A percentile compares a stretch with the other conserved stretches of the same genome.
These are phyloP conservation scores for Firmiana major DNA, from an alignment of 345 rosid genomes.

Conservation along the genomic window DNA sequence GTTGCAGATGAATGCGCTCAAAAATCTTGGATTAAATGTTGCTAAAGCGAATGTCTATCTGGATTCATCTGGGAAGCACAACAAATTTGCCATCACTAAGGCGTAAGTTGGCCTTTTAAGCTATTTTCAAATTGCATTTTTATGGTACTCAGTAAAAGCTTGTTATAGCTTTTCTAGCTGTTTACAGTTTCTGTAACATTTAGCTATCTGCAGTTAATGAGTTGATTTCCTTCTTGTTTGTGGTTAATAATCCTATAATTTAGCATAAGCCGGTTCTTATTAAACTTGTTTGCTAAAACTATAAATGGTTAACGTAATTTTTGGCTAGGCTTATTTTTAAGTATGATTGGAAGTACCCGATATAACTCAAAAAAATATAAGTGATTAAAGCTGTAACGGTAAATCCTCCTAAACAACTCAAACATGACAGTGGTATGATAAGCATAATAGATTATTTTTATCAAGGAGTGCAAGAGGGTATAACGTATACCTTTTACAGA, in stretches of 20 bases:
- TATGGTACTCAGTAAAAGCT: neutral
- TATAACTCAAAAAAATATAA: neutral
- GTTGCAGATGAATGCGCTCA: slow-evolving; percentile 84
- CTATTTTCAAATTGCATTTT: neutral
- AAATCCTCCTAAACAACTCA: neutral
- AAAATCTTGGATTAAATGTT: slow-evolving; percentile 90
- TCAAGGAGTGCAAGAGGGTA: neutral
- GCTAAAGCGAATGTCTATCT: slow-evolving; percentile 84
- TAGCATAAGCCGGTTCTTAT: neutral
- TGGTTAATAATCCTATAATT: neutral
- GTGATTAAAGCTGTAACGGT: neutral
- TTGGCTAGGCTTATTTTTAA: neutral
- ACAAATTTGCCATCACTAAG: slow-evolving; percentile 76
- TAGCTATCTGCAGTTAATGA: slow-evolving; percentile 36
- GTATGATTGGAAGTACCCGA: neutral
- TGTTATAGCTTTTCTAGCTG: neutral
- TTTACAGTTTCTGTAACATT: neutral
- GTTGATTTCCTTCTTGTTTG: neutral
- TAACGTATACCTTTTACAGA: neutral
- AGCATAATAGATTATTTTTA: neutral
- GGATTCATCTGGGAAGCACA: slow-evolving; percentile 96
- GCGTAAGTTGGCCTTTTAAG: slow-evolving; percentile 45
- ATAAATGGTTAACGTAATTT: neutral
- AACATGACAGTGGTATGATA: neutral
- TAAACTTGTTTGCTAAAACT: neutral